Evolutionary conservation across 78 protist genomes (phyloP), one percentile per base, ranked within the genome.

Genomic region (Tieghemostelium lacteum): DNA sequence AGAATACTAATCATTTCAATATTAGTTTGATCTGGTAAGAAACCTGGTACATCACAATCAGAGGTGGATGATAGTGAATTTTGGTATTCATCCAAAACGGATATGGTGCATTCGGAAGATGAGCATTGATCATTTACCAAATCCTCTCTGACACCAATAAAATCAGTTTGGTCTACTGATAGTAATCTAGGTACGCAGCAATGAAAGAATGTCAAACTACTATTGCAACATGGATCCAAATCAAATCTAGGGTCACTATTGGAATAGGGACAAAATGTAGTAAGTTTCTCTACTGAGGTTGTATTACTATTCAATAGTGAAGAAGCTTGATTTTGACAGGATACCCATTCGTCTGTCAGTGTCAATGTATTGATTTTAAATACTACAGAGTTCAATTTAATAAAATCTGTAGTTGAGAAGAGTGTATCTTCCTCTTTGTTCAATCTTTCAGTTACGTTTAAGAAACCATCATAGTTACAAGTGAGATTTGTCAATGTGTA

Each of bases 221-320:
- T 28, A 45, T 83, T 69, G 65, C 91, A 83, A 33, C 91, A 83
- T 58, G 91, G 91, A 37, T 83, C 91, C 22, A 40, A 22, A 17
- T 33, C 24, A 40, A 45, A 83, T 4, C 33, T 45, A 50, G 57
- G 52, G 12, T 66, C 78, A 39, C 54, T 45, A 0, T 50, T 14
- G 28, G 57, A 22, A 52, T 83, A 83, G 0, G 91, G 29, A 70
- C 91, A 83, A n/a, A 29, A 10, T 14, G 91, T 58, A 1, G 75
- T 31, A 34, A n/a, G 20, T 26, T 42, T 61, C 8, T 29, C 24
- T 0, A 42, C 52, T 45, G 6, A 14, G 0, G 6, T 2, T 1
- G 37, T 60, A 14, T 57, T 52, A 1, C 64, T 39, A 12, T 52
- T 36, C 60, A 83, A 33, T 19, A 58, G 75, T 7, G 54, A 24